Evolutionary conservation across 2,329 filamentous ascomycete genomes (phyloP), one percentile per base, ranked within the genome.

Genomic region (Fusarium caatingaense): DNA sequence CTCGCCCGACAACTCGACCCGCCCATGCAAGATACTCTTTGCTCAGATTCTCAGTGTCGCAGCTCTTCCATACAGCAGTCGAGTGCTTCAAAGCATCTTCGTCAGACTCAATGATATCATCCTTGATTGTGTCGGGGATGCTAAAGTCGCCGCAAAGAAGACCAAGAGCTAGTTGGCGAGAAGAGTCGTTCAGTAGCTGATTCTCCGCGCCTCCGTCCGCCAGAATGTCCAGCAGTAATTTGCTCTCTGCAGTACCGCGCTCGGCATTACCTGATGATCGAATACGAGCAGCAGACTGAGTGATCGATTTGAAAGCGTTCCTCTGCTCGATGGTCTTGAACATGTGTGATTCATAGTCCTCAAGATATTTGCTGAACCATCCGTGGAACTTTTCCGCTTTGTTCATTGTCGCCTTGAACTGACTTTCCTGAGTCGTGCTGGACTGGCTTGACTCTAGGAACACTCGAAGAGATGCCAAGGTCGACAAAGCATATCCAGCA

Each of bases 361-460:
- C 81, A 6, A 98, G 83, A 71, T 92, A 94, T 48, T 86, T 82
- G 11, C 87, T 86, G 51, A 98, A 88, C 94, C 94, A 98, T 13
- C 82, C 78, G 72, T 94, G 91, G 72, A 99, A 98, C 2, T 79
- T 81, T 65, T 91, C 86, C 9, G 93, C 91, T 74, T 92, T 95
- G 64, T 84, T 88, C 83, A 94, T 89, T 1, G 93, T 97, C 8
- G 87, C 87, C 69, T 87, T 87, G 77, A 95, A 92, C 72, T 97
- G 93, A 63, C 87, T 93, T 76, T 97, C 93, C 73, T 97, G 93
- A 0, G 93, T 95, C 6, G 92, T 95, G 73, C 89, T 93, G 15
- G 92, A 89, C 73, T 94, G 91, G 32, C 88, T 89, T 3, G 91
- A 91, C 45, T 90, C 87, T 18, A 97, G 82, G 74, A 97, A 94